Evolutionary conservation across 805 yeast species (phyloP).

Genomic region (Kuraishia ogatae): DNA sequence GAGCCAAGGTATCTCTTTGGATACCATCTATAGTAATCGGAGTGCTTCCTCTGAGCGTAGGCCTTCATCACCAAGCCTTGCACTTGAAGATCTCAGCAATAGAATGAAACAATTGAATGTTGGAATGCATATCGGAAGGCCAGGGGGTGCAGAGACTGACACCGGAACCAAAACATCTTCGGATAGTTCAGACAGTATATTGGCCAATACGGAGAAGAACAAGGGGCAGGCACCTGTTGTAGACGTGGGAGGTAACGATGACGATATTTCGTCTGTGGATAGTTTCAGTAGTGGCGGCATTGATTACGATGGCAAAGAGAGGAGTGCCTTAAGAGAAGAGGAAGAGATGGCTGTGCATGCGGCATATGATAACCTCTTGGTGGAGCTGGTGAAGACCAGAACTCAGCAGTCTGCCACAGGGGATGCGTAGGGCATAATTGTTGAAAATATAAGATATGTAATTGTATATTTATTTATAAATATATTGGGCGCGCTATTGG

Average conservation of each 20-base stretch:
- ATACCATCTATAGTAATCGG: conserved; percentile 19
- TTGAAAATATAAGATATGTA: too few species aligned
- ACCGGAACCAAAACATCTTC: neutral
- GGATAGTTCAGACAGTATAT: neutral
- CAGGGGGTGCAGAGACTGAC: neutral
- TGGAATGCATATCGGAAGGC: neutral
- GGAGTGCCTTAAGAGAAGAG: neutral
- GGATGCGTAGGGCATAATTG: neutral
- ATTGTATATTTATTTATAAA: too few species aligned
- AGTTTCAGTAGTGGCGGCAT: neutral
- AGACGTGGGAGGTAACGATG: neutral
- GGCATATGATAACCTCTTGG: neutral
- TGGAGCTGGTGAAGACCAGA: neutral
- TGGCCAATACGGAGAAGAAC: neutral
- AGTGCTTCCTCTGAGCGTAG: neutral
- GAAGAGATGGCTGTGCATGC: neutral
- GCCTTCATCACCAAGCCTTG: neutral
- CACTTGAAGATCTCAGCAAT: neutral
- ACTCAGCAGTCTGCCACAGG: neutral
- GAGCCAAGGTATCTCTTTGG: conserved; percentile 29
- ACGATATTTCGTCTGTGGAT: neutral
- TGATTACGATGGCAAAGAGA: neutral
- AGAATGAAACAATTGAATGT: neutral
- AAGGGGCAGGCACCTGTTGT: neutral
- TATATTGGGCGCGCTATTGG: too few species aligned